A percentile compares a stretch with the other conserved stretches of the same genome.
These are phyloP conservation scores for Coemansia sp. DNA, from an alignment of 192 early-diverging fungal genomes.

Conservation along the genomic window DNA sequence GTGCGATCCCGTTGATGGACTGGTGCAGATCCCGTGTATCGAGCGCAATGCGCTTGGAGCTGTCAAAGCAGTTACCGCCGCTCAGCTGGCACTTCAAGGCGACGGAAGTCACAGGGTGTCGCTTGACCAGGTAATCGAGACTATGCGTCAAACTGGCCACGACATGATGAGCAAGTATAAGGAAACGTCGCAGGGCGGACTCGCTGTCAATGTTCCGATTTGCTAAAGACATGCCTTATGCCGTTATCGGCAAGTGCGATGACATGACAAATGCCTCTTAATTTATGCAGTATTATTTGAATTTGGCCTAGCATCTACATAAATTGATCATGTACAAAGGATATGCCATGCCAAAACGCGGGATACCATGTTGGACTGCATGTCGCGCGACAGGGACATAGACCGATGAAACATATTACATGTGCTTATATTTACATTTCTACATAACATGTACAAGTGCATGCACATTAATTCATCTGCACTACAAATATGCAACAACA, in stretches of 20 bases:
- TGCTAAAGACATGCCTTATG: slow-evolving; percentile 43
- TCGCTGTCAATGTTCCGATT: slow-evolving; percentile 87
- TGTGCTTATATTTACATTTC: slow-evolving; percentile 4
- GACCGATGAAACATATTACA: background rate
- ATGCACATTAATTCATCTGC: background rate
- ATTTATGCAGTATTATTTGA: background rate
- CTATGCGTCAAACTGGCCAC: slow-evolving; percentile 88
- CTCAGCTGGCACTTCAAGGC: slow-evolving; percentile 93
- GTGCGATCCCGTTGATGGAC: slow-evolving; percentile 86
- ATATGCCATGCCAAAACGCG: background rate
- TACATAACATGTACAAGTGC: background rate
- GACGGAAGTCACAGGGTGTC: slow-evolving; percentile 87
- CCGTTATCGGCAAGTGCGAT: background rate
- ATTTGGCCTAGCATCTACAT: background rate
- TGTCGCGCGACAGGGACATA: background rate
- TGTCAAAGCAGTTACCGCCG: slow-evolving; percentile 94
- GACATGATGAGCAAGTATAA: slow-evolving; percentile 98
- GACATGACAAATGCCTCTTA: background rate
- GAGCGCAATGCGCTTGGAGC: slow-evolving; percentile 93
- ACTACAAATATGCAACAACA: background rate
- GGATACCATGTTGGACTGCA: background rate
- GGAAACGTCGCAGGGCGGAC: slow-evolving; percentile 91
- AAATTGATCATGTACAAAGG: background rate
- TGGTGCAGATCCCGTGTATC: slow-evolving; percentile 96
- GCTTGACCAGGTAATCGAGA: slow-evolving; percentile 94